Conservation (phyloP, 2,329 filamentous ascomycete species). For the Pseudogymnoascus sp. region DNA sequence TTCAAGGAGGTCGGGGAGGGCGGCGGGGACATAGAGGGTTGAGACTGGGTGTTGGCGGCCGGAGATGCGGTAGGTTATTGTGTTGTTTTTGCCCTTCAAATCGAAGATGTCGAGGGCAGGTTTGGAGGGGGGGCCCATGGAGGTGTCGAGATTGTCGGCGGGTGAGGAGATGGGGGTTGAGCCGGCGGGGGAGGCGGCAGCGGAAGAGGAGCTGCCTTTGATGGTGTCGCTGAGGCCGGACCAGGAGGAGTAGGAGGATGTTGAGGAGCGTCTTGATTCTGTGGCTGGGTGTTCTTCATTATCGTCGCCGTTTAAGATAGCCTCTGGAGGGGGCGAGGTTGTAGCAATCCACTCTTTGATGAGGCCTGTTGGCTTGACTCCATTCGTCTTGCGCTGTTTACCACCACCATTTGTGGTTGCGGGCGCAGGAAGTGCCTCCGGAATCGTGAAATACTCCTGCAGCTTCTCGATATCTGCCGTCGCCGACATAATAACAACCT, state of each 20-base stretch:
- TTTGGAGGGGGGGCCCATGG: neutral
- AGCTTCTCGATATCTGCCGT: slow-evolving; percentile 82
- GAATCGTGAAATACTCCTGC: slow-evolving; percentile 57
- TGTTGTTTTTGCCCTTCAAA: slow-evolving; percentile 17
- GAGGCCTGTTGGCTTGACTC: neutral
- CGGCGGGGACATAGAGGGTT: slow-evolving; percentile 61
- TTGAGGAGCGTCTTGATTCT: neutral
- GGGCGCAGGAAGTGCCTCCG: neutral
- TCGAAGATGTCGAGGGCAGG: neutral
- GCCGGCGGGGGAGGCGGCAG: neutral
- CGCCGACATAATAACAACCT: slow-evolving; percentile 93
- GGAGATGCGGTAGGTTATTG: slow-evolving; percentile 51
- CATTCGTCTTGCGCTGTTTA: neutral
- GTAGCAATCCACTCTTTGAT: neutral
- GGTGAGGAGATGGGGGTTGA: neutral
- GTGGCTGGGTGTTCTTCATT: neutral
- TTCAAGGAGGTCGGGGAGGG: slow-evolving; percentile 75
- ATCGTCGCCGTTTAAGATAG: neutral
- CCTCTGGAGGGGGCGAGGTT: neutral
- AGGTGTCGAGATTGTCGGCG: neutral
- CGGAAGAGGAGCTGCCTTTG: neutral
- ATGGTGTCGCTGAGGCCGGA: slow-evolving; percentile 6
- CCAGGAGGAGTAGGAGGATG: slow-evolving; percentile 2
- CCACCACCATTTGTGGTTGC: neutral
- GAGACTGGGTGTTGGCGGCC: slow-evolving; percentile 84